Base-by-base conservation (phyloP, 345 rosid genomes). In the Rhizophora mangle region DNA sequence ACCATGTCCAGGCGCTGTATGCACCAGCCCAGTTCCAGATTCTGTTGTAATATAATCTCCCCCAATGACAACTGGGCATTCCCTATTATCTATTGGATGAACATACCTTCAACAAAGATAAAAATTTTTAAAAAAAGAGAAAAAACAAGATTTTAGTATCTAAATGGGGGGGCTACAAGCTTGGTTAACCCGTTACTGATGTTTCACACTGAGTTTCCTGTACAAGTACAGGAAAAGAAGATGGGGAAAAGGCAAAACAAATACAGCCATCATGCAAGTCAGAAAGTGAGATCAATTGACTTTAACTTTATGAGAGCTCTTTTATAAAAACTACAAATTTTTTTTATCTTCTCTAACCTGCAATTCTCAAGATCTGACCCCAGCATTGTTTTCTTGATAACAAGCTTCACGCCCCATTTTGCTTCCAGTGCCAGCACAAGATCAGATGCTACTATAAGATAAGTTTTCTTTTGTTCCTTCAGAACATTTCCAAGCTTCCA, bases 1-100 rank as follows among this genome's bases (percentile, higher is more conserved):
- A 73, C 98, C 98, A 84, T 94, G 98, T 70, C 97, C 97, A 67
- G 98, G 98, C 79, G 98, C 98, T 31, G 97, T 94, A 84, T 94
- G 98, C 78, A 94, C 97, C 75, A 94, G 82, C 64, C 98, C 97
- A 64, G 97, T 94, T 82, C 98, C 97, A 43, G 97, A 85, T 82
- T 94, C 98, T n/a, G 95, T 94, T 24, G 97, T 94, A 73, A 94
- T 91, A 79, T 94, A 91, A 74, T 89, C 98, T 75, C 97, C 97
- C 67, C 96, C 98, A 43, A 89, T 73, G 60, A 94, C 89, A 68
- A 91, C 96, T 36, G 90, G 91, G 81, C 97, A 94, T 62, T 88
- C 88, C 61, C 76, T 85, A 74, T 78, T 79, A 72, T 89, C 85
- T 69, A 87, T 68, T 55, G 97, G 96, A 82, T 91, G 98, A 61